Base-by-base conservation (phyloP, 306 rosid genomes). In the Ammopiptanthus mongolicus region DNA sequence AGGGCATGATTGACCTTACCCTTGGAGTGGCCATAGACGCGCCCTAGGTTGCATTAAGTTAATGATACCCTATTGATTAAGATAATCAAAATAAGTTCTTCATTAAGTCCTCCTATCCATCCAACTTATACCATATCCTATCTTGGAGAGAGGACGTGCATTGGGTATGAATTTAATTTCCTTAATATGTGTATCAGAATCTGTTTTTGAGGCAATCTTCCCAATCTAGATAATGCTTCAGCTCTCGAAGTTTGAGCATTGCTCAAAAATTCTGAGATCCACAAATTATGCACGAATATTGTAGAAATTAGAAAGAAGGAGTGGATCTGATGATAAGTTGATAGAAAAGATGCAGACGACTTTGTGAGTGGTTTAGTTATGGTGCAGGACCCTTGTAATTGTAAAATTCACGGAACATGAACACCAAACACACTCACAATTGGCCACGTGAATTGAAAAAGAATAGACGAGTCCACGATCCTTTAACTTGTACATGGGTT, bases 161-260 rank as follows among this genome's bases (percentile, higher is more conserved):
- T 5, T 41, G 1, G 13, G 47, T 34, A 29, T 36, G 80, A 65
- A 66, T 76, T 76, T 5, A 76, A 76, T 66, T 65, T 55, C 39
- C 33, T 66, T 28, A 56, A 42, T 42, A 17, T 56, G 47, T 56
- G 74, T 5, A 57, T 41, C 19, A 41, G 7, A 12, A 53, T 8
- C 8, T 4, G 0, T 36, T 36, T 61, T 47, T 22, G 34, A 39
- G 25, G 4, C 51, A 61, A 6, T 5, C 51, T 62, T 46, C 46
- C 29, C 13, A 22, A 42, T 18, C 55, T 50, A 4, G 79, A 64
- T 64, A 37, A 64, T 15, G 31, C 13, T 6, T 17, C 25, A 9
- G 8, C 13, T 12, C 33, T 73, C 23, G 8, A 15, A 44, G n/a
- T 73, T n/a, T 17, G 22, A 60, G 70, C 68, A 25, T 2, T 42